Percentiles rank a stretch among this genome's conserved stretches.
Conservation (phyloP, 257 asterid species). For the Avicennia marina region DNA sequence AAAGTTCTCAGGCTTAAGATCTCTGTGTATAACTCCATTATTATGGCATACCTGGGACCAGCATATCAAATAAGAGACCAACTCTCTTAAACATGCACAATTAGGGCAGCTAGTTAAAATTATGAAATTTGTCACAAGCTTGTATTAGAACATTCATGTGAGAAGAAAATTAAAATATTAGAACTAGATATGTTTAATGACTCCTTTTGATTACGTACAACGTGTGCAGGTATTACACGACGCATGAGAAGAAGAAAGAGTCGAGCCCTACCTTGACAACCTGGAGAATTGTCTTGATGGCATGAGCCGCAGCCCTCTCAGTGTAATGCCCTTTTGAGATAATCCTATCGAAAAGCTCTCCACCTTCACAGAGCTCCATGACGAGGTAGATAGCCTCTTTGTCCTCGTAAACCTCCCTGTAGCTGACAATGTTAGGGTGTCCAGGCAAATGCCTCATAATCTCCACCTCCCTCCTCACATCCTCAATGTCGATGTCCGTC, state of each 20-base stretch:
- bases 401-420: conserved; percentile 71
- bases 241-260: too few relatives aligned
- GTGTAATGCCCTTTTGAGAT: conserved; percentile 76
- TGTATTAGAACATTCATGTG: too few relatives aligned
- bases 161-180: too few relatives aligned
- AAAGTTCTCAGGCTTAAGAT: conserved; percentile 84
- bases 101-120: too few relatives aligned
- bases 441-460: conserved; percentile 78
- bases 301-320: conserved; percentile 75
- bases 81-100: neutral
- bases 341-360: conserved; percentile 81
- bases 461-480: conserved; percentile 78
- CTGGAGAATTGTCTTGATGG: conserved; percentile 70
- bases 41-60: conserved; percentile 55
- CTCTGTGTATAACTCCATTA: conserved; percentile 82
- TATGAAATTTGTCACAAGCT: too few relatives aligned
- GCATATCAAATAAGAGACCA: neutral
- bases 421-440: conserved; percentile 69
- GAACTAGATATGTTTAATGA: too few relatives aligned
- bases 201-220: too few relatives aligned
- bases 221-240: too few relatives aligned
- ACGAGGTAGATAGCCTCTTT: conserved; percentile 69
- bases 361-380: conserved; percentile 92
- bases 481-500: conserved; percentile 71
- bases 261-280: conserved; percentile 55